phyloP scores from a whole-genome alignment of 1,139 yeast genomes.

The Scheffersomyces titani region DNA sequence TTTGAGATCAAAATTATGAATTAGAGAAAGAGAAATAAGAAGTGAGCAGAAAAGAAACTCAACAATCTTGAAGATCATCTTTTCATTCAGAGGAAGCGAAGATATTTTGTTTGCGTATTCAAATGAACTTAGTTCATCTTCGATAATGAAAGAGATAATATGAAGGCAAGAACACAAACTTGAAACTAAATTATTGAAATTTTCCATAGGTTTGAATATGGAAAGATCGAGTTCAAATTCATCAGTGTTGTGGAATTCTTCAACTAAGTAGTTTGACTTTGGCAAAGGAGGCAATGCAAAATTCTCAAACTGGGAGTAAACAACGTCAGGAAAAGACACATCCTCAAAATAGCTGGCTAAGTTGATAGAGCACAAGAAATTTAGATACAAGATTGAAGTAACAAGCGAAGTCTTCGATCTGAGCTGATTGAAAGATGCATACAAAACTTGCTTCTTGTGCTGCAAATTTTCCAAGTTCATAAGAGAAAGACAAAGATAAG shows the following conservation, averaged over 20 bases:
- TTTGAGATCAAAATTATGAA: slow-evolving; percentile 3
- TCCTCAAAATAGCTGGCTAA: slow-evolving; percentile 11
- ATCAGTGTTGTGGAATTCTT: slow-evolving; percentile 7
- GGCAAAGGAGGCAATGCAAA: slow-evolving; percentile 33
- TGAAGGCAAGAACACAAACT: slow-evolving; percentile 12
- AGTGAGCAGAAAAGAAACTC: slow-evolving; percentile 20
- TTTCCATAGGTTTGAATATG: slow-evolving; percentile 2
- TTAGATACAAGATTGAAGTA: slow-evolving; percentile 16
- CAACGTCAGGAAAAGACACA: slow-evolving; percentile 16
- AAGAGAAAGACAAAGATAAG: slow-evolving; percentile 6
- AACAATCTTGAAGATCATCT: slow-evolving; percentile 14
- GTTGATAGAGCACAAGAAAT: slow-evolving; percentile 19
- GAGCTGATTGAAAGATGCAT: slow-evolving; percentile 21
- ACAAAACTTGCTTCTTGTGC: slow-evolving; percentile 15
- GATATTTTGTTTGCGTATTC: slow-evolving; percentile 11
- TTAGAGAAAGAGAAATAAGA: slow-evolving; percentile 13
- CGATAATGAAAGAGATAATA: slow-evolving; percentile 9
- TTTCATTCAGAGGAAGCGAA: slow-evolving; percentile 11
- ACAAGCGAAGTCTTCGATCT: slow-evolving; percentile 26
- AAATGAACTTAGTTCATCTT: slow-evolving; percentile 19
- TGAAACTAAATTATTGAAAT: slow-evolving; percentile 7
- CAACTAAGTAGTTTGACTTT: slow-evolving; percentile 18
- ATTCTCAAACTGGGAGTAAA: slow-evolving; percentile 13
- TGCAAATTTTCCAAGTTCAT: slow-evolving; percentile 4
- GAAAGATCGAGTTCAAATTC: slow-evolving; percentile 10